phyloP scores from a whole-genome alignment of 768 basidiomycete species.

The Zangia roseola region DNA sequence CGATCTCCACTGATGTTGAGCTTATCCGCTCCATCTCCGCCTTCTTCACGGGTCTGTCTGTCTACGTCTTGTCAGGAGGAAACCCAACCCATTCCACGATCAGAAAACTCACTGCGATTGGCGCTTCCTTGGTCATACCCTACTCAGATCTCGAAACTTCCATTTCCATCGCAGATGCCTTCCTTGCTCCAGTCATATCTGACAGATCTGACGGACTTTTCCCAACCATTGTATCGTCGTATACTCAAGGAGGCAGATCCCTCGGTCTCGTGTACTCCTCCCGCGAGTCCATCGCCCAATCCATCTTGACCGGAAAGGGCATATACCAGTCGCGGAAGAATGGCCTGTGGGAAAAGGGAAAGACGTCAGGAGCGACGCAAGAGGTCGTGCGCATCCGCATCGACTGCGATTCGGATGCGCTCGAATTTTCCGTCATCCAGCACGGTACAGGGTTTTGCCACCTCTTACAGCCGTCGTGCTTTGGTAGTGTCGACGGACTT shows the following conservation, averaged over 20 bases:
- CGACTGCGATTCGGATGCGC: conserved; percentile 92
- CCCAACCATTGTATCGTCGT: conserved; percentile 85
- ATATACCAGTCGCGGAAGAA: conserved; percentile 96
- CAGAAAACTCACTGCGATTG: conserved; percentile 54
- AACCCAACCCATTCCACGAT: conserved; percentile 61
- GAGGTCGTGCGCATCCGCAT: conserved; percentile 76
- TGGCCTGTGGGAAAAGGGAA: conserved; percentile 96
- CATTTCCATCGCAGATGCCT: conserved; percentile 80
- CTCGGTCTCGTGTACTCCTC: conserved; percentile 98
- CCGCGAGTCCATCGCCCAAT: conserved; percentile 76
- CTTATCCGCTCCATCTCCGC: conserved; percentile 73
- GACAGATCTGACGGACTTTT: conserved; percentile 92
- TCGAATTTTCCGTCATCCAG: conserved; percentile 89
- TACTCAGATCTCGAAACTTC: conserved; percentile 59
- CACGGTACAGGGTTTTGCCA: conserved; percentile 94
- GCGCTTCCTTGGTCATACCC: conserved; percentile 70
- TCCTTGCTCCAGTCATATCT: conserved; percentile 77
- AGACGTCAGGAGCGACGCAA: conserved; percentile 93
- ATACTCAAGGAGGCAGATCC: conserved; percentile 61
- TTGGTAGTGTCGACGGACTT: conserved; percentile 78
- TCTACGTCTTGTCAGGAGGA: conserved; percentile 57
- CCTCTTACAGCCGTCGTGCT: conserved; percentile 83
- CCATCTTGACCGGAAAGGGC: conserved; percentile 85
- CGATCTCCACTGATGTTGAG: conserved; percentile 67
- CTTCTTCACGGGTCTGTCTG: conserved; percentile 63